Conservation (phyloP, 805 yeast species). For the Ogataea nitratoaversa region DNA sequence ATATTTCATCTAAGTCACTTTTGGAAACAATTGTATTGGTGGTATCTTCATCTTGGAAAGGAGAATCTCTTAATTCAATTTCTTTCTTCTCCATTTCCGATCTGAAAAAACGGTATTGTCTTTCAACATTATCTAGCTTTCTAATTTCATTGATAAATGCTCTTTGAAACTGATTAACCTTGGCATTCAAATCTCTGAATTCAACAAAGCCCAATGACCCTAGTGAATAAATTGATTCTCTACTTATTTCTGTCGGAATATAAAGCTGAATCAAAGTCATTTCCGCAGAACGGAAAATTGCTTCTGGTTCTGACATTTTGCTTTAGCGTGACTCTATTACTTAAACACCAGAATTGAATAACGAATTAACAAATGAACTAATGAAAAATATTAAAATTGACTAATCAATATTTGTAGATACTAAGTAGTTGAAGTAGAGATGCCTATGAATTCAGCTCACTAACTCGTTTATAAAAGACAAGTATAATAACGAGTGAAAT, state of each 20-base stretch:
- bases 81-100: constrained; percentile 42
- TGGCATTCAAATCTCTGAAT: constrained; percentile 82
- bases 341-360: neutral
- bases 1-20: constrained; percentile 64
- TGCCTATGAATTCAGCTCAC: too few relatives aligned
- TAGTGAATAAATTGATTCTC: constrained; percentile 79
- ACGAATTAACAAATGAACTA: neutral
- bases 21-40: constrained; percentile 20
- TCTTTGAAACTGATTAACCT: constrained; percentile 84
- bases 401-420: too few relatives aligned
- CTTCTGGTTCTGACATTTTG: constrained; percentile 18
- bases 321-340: neutral
- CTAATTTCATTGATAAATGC: constrained; percentile 86
- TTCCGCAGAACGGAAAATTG: constrained; percentile 72
- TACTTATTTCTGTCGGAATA: constrained; percentile 83
- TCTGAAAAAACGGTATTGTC: constrained; percentile 66
- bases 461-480: too few relatives aligned
- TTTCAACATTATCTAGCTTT: constrained; percentile 77
- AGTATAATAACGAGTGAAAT: too few relatives aligned
- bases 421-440: too few relatives aligned
- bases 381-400: too few relatives aligned
- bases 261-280: constrained; percentile 92
- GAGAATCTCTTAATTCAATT: constrained; percentile 20
- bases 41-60: constrained; percentile 18
- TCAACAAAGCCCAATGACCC: constrained; percentile 86